Evolutionary conservation across 2,329 filamentous ascomycete genomes (phyloP), one percentile per base, ranked within the genome.

Genomic region (Ophiostoma ulmi): DNA sequence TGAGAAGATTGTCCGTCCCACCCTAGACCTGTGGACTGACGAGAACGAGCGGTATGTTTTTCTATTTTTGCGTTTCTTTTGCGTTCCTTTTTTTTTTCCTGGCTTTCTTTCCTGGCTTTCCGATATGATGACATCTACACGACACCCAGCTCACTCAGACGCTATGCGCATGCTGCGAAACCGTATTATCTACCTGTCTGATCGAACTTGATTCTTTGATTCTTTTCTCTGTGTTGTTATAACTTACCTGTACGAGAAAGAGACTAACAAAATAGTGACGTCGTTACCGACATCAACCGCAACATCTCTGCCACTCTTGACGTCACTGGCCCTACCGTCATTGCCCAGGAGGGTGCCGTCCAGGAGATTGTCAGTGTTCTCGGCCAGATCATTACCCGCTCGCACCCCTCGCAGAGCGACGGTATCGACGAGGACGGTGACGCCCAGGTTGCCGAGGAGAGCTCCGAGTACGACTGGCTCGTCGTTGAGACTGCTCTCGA

Each of bases 101-200:
- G 17, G 11, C 73, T 70, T 73, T 76, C 58, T 71, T 73, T 70
- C 69, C 75, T 69, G 63, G 72, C 26, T 44, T 69, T 70, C 31
- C 70, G 38, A 69, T 14, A 90, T 93, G 93, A 97, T 97, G 93
- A 97, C 82, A 85, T 87, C 84, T 81, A 83, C 88, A 89, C 92
- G 92, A 94, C 87, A 94, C 94, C 93, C 94, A 97, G 94, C 94
- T 97, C 94, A 97, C 94, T 97, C 92, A 92, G 91, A 98, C 90
- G 90, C 92, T 83, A 82, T 88, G 91, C 88, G 88, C 83, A 89
- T 97, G 93, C 91, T 93, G 92, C 90, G 90, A 95, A 96, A 82
- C 84, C 93, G 90, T 87, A 36, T 81, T 83, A 80, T 84, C 84
- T 80, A 80, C 79, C 70, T 77, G 81, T 80, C 81, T 84, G 81